Evolutionary conservation across 2,329 filamentous ascomycete genomes (phyloP).

Genomic region (Colletotrichum brevisporum): DNA sequence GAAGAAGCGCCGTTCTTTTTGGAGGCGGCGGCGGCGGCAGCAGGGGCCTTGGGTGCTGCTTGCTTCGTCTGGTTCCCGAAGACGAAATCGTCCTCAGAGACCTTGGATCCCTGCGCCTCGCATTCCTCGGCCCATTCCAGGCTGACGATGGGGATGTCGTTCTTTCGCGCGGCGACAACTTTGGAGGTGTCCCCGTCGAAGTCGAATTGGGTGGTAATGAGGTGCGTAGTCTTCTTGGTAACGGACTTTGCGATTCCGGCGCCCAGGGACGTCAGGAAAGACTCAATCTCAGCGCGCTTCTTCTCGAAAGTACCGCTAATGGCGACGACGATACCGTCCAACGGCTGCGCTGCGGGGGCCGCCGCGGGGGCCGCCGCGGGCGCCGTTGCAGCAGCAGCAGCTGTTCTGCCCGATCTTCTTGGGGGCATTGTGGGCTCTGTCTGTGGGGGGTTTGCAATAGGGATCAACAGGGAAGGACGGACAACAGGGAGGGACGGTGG

Average conservation of each 20-base stretch:
- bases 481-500: too few species aligned
- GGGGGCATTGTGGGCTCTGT: conserved; percentile 36
- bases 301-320: conserved; percentile 73
- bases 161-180: conserved; percentile 61
- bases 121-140: conserved; percentile 76
- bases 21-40: background rate
- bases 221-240: conserved; percentile 66
- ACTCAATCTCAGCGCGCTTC: conserved; percentile 64
- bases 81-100: conserved; percentile 51
- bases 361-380: conserved; percentile 8
- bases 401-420: conserved; percentile 33
- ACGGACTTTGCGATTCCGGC: conserved; percentile 63
- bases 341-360: conserved; percentile 45
- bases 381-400: conserved; percentile 12
- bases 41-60: conserved; percentile 11
- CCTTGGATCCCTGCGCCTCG: conserved; percentile 55
- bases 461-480: too few species aligned
- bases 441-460: conserved; percentile 16
- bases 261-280: conserved; percentile 63
- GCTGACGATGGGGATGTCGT: conserved; percentile 68
- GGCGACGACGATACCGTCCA: conserved; percentile 66
- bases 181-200: conserved; percentile 65
- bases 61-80: conserved; percentile 36
- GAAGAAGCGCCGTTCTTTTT: conserved; percentile 21
- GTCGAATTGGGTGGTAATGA: conserved; percentile 69